Evolutionary conservation across 192 early-diverging fungal species (phyloP).

Genomic region (Podila verticillata): DNA sequence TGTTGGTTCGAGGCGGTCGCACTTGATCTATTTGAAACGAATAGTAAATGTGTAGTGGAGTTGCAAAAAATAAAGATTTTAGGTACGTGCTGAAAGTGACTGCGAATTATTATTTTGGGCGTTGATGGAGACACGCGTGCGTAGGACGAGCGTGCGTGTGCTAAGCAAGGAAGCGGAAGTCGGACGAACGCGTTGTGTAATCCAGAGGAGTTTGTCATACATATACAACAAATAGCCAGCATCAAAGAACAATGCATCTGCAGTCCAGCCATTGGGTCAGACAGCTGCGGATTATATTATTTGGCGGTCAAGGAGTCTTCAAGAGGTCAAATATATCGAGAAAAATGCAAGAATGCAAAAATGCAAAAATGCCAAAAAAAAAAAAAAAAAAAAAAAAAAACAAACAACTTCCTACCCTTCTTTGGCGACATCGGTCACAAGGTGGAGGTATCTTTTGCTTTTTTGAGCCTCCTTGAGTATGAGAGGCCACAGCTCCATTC

Average conservation of each 20-base stretch:
- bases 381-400: background rate
- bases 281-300: too few species aligned
- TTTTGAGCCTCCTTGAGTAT: constrained; percentile 14
- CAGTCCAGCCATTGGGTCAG: background rate
- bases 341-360: too few species aligned
- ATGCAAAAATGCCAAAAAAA: background rate
- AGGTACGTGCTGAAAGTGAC: background rate
- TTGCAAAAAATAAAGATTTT: background rate
- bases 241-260: background rate
- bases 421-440: constrained; percentile 46
- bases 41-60: background rate
- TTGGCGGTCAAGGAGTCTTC: too few species aligned
- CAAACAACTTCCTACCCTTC: constrained; percentile 23
- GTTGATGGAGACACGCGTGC: background rate
- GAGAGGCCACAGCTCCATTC: background rate
- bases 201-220: background rate
- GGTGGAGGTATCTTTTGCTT: constrained; percentile 44
- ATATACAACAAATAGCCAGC: background rate
- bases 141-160: background rate
- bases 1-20: constrained; percentile 40
- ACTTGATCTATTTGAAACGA: constrained; percentile 27
- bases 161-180: background rate
- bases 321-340: too few species aligned
- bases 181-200: background rate
- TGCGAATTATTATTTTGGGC: background rate